Evolutionary conservation across 441 rosid species (phyloP).

Genomic region (Populus hybrid): DNA sequence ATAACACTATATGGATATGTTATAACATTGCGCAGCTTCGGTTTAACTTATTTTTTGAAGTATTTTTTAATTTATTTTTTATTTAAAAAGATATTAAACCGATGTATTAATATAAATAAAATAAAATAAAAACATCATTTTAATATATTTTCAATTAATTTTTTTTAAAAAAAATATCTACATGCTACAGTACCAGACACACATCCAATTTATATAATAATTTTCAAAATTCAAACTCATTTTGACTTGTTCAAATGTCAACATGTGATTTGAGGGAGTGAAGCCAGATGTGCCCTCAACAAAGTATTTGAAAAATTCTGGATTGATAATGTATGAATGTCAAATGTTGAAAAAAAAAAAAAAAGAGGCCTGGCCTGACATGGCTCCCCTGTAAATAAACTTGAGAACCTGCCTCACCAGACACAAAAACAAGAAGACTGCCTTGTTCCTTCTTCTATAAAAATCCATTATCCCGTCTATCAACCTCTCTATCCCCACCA

Average conservation of each 20-base stretch:
- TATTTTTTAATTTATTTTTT: no score
- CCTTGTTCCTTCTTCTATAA: background rate
- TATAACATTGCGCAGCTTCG: no score
- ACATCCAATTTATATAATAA: no score
- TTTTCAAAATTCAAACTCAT: slow-evolving; percentile 9
- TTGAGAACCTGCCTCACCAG: slow-evolving; percentile 6
- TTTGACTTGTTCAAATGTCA: background rate
- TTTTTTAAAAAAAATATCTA: no score
- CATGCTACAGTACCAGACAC: no score
- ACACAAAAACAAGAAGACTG: background rate
- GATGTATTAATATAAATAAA: no score
- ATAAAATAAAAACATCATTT: no score
- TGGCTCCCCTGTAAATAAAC: slow-evolving; percentile 7
- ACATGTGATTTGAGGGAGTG: background rate
- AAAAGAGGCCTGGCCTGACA: background rate
- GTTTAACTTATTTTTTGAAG: no score
- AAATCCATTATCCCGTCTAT: background rate
- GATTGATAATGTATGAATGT: background rate
- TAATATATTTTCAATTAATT: no score
- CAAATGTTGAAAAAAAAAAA: no score
- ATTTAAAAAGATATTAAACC: no score
- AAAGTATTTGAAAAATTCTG: background rate
- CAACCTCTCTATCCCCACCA: background rate
- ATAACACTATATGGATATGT: no score
- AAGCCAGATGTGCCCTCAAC: slow-evolving; percentile 6